phyloP scores from a whole-genome alignment of 2,329 filamentous ascomycete species.

The Fusarium falciforme region DNA sequence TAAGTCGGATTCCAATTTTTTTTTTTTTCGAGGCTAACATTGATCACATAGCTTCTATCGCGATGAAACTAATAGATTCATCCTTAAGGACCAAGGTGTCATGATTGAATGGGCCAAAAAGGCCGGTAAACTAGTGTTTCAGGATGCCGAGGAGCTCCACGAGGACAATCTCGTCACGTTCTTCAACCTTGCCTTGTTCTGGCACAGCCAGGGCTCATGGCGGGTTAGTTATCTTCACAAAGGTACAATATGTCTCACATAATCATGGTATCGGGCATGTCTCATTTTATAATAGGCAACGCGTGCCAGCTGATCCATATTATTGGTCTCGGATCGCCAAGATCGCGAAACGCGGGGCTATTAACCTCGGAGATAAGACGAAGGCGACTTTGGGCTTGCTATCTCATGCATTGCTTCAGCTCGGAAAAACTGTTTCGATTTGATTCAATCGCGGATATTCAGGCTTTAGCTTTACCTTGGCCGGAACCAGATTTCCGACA shows the following conservation, averaged over 20 bases:
- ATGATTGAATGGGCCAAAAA: constrained; percentile 28
- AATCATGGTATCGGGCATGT: neutral
- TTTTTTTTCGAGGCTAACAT: accelerated
- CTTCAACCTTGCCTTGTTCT: constrained; percentile 33
- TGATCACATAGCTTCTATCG: constrained; percentile 20
- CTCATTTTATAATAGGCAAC: constrained; percentile 3
- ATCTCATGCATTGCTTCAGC: constrained; percentile 27
- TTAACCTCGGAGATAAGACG: constrained; percentile 1
- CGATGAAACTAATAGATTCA: neutral
- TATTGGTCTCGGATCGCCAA: neutral
- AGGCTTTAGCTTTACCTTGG: constrained; percentile 18
- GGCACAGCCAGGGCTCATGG: constrained; percentile 39
- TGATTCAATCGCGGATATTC: neutral
- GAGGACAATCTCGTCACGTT: constrained; percentile 34
- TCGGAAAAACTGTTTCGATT: constrained; percentile 10
- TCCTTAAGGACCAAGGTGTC: neutral
- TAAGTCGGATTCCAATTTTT: neutral
- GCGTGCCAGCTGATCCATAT: constrained; percentile 32
- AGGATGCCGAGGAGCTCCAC: constrained; percentile 13
- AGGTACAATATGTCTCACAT: neutral
- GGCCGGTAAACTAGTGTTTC: constrained; percentile 20
- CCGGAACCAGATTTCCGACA: constrained; percentile 2
- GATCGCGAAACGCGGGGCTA: neutral
- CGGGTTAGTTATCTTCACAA: constrained; percentile 35
- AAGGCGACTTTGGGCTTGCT: constrained; percentile 29